phyloP scores from a whole-genome alignment of 441 rosid species.

The Erodium texanum region DNA sequence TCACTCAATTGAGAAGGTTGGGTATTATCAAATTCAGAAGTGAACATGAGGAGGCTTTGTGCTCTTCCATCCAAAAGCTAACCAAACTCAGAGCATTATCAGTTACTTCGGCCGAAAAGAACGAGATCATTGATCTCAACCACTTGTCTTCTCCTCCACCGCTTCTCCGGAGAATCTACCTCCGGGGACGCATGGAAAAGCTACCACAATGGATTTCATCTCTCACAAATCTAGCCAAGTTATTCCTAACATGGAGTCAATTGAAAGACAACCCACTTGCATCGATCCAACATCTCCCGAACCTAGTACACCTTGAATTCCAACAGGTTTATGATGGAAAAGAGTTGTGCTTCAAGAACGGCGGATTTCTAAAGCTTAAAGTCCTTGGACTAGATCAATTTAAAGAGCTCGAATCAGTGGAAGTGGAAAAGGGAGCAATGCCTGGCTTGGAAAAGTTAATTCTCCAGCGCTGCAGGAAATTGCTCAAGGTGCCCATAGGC shows the following conservation, averaged over 20 bases:
- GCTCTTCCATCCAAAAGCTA: constrained; percentile 27
- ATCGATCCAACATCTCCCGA: constrained; percentile 26
- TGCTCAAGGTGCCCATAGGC: constrained; percentile 36
- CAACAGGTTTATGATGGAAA: constrained; percentile 29
- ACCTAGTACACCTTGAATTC: constrained; percentile 30
- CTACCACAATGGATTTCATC: constrained; percentile 31
- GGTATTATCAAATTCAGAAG: constrained; percentile 28
- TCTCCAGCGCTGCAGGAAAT: constrained; percentile 25
- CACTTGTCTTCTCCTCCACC: constrained; percentile 21
- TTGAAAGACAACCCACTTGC: constrained; percentile 29
- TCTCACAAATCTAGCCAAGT: constrained; percentile 23
- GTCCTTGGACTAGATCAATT: constrained; percentile 31
- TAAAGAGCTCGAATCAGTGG: constrained; percentile 23
- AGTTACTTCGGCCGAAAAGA: constrained; percentile 17
- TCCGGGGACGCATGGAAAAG: constrained; percentile 25
- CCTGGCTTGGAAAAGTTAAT: constrained; percentile 29
- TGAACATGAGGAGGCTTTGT: constrained; percentile 29
- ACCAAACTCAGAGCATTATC: constrained; percentile 29
- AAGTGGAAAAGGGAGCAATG: constrained; percentile 30
- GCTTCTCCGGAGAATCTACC: constrained; percentile 28
- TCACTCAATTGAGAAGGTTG: constrained; percentile 29
- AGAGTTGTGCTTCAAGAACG: constrained; percentile 20
- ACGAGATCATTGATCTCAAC: constrained; percentile 25
- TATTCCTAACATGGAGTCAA: constrained; percentile 32
- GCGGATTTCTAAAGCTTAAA: constrained; percentile 32